A percentile compares a stretch with the other conserved stretches of the same genome.
Conservation (phyloP, 2,329 filamentous ascomycete species). For the Colletotrichum chlorophyti region DNA sequence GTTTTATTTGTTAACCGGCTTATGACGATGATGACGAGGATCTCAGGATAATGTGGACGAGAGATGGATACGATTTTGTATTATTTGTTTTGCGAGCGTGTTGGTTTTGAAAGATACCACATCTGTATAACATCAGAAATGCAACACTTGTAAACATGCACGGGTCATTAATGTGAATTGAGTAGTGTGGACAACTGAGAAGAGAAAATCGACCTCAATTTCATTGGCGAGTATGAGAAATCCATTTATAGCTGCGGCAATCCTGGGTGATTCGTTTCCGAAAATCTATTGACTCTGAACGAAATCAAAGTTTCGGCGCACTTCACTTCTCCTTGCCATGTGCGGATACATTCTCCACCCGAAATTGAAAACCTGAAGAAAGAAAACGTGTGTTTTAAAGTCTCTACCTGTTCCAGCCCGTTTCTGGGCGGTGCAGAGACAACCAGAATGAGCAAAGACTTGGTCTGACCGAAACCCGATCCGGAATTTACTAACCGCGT, state of each 20-base stretch:
- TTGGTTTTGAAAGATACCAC: conserved; percentile 17
- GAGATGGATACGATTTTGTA: conserved; percentile 14
- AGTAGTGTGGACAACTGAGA: too few relatives aligned
- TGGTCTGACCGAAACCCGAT: not conserved
- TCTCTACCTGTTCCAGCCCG: not conserved
- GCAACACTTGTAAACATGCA: not conserved
- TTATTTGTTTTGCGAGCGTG: conserved; percentile 10
- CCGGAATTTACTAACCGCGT: not conserved
- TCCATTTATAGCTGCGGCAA: too few relatives aligned
- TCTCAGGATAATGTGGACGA: not conserved
- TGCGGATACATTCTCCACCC: too few relatives aligned
- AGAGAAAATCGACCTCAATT: too few relatives aligned
- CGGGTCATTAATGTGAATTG: too few relatives aligned
- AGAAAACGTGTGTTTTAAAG: not conserved
- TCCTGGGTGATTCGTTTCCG: too few relatives aligned
- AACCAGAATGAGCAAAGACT: not conserved
- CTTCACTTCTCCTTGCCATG: too few relatives aligned
- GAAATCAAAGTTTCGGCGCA: too few relatives aligned
- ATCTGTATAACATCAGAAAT: conserved; percentile 11
- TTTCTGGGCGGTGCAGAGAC: not conserved
- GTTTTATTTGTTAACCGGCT: not conserved
- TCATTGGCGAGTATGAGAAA: too few relatives aligned
- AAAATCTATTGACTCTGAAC: too few relatives aligned
- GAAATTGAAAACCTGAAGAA: too few relatives aligned
- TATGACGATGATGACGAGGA: conserved; percentile 1